Conservation (phyloP, 2,329 filamentous ascomycete species). For the Aspergillus novofumigatus region DNA sequence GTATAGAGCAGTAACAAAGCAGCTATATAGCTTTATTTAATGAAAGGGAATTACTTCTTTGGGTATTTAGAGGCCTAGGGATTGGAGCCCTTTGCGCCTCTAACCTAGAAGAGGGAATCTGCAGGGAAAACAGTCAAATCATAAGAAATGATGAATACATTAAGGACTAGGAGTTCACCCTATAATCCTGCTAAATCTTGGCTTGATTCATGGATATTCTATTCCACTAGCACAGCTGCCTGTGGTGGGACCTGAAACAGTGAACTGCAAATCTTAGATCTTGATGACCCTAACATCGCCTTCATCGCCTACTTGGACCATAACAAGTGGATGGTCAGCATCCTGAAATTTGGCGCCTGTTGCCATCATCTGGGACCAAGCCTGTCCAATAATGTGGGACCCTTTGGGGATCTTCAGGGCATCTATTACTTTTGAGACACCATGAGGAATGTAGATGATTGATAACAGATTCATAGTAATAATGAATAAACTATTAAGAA, state of each 20-base stretch:
- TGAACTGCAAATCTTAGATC: conserved; percentile 35
- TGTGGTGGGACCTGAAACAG: conserved; percentile 29
- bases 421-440: conserved; percentile 65
- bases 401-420: conserved; percentile 64
- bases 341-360: conserved; percentile 28
- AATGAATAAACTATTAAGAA: conserved; percentile 18
- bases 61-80: no score
- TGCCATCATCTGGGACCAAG: conserved; percentile 31
- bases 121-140: no score
- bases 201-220: conserved; percentile 29
- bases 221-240: conserved; percentile 36
- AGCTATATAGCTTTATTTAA: no score
- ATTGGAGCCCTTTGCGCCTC: no score
- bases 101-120: no score
- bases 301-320: conserved; percentile 25
- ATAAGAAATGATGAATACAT: no score
- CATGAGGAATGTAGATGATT: conserved; percentile 71
- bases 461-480: conserved; percentile 15
- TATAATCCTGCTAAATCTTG: conserved; percentile 27
- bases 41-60: no score
- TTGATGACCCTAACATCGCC: conserved; percentile 34
- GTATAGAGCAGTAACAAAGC: no score
- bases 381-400: conserved; percentile 59
- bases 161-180: conserved; percentile 1
- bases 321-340: conserved; percentile 17